Percentiles rank a stretch among this genome's conserved stretches.
phyloP scores from a whole-genome alignment of 805 yeast genomes.

The Candida tallmaniae region DNA sequence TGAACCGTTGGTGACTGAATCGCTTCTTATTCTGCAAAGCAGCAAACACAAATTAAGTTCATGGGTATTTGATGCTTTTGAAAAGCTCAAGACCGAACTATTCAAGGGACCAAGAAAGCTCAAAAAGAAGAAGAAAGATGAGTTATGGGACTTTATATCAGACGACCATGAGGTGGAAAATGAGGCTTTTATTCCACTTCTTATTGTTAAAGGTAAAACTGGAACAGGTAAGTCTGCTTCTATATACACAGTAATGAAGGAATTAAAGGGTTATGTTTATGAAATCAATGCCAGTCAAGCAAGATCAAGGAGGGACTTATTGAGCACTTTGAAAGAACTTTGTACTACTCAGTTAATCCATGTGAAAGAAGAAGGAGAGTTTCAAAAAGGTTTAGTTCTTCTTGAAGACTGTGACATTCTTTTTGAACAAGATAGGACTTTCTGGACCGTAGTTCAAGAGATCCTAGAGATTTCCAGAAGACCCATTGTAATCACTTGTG shows the following conservation, averaged over 20 bases:
- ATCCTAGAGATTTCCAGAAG: slow-evolving; percentile 57
- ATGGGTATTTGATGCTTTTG: slow-evolving; percentile 43
- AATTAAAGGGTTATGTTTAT: slow-evolving; percentile 65
- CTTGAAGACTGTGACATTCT: slow-evolving; percentile 84
- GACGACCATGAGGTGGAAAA: slow-evolving; percentile 16
- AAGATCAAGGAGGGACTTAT: slow-evolving; percentile 68
- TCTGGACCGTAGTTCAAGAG: slow-evolving; percentile 71
- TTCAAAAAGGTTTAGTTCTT: slow-evolving; percentile 64
- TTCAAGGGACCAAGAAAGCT: slow-evolving; percentile 30
- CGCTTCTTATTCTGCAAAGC: slow-evolving; percentile 28
- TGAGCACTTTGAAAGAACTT: slow-evolving; percentile 63
- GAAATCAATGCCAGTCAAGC: slow-evolving; percentile 76
- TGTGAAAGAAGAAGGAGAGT: slow-evolving; percentile 18
- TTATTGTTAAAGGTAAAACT: slow-evolving; percentile 63
- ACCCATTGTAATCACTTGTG: slow-evolving; percentile 68
- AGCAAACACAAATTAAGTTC: slow-evolving; percentile 20
- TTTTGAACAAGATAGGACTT: slow-evolving; percentile 71
- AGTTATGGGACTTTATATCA: slow-evolving; percentile 35
- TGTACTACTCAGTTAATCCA: slow-evolving; percentile 82
- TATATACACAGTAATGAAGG: slow-evolving; percentile 61
- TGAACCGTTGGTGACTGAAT: slow-evolving; percentile 30
- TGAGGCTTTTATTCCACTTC: slow-evolving; percentile 52
- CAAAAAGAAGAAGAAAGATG: slow-evolving; percentile 18
- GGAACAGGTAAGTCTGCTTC: slow-evolving; percentile 81
- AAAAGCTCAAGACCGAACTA: slow-evolving; percentile 24